Conservation (phyloP, 225 moss, liverwort and hornwort genomes). For the Antitrichia curtipendula region DNA sequence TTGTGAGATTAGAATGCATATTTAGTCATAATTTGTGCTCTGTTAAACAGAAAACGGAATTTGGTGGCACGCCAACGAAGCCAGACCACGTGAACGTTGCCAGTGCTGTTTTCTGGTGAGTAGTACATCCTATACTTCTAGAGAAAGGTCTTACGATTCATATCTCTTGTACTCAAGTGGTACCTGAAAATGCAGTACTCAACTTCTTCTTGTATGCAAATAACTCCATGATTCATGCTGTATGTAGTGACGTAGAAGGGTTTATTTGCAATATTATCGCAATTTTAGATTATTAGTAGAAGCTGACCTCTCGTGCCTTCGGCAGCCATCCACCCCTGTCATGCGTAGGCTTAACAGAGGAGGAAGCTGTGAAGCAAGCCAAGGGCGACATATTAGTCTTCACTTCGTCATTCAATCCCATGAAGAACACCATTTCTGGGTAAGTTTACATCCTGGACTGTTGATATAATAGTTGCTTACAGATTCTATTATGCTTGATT, state of each 20-base stretch:
- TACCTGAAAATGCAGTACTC: background rate
- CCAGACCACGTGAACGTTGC: constrained; percentile 72
- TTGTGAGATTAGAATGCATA: background rate
- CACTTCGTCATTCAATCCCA: constrained; percentile 82
- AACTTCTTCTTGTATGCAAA: background rate
- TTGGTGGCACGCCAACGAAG: constrained; percentile 47
- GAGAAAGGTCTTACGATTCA: background rate
- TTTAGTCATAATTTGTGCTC: background rate
- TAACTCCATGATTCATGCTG: background rate
- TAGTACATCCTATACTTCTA: background rate
- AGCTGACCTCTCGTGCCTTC: background rate
- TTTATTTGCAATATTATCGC: background rate
- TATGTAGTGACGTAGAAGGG: background rate
- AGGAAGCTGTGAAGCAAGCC: constrained; percentile 37
- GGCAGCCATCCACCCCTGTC: constrained; percentile 82
- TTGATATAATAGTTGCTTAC: background rate
- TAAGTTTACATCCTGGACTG: background rate
- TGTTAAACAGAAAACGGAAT: constrained; percentile 65
- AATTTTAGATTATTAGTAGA: background rate
- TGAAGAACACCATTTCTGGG: constrained; percentile 97
- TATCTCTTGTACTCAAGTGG: background rate
- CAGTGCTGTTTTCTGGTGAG: constrained; percentile 74
- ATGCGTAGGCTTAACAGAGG: constrained; percentile 67
- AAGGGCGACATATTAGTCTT: constrained; percentile 46
- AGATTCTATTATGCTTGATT: background rate